A percentile compares a stretch with the other conserved stretches of the same genome.
These are phyloP conservation scores for Neofusicoccum cordaticola DNA, from an alignment of 2,329 filamentous ascomycete species.

Conservation along the genomic window DNA sequence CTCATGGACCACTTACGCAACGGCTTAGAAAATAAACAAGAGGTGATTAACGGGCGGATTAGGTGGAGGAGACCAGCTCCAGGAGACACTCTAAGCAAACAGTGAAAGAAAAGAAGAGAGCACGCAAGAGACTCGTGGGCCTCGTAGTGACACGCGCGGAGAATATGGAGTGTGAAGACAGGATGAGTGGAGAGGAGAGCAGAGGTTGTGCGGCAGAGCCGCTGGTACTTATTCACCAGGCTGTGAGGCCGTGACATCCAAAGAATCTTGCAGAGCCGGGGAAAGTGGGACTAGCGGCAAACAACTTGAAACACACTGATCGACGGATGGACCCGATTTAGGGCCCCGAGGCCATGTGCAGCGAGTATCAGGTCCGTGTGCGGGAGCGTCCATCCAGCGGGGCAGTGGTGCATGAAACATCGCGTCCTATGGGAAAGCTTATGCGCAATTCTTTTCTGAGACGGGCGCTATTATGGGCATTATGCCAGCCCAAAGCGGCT, in stretches of 20 bases:
- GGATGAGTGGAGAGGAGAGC: constrained; percentile 29
- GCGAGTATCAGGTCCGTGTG: constrained; percentile 15
- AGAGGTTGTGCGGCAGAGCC: constrained; percentile 36
- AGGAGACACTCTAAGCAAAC: constrained; percentile 31
- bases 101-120: constrained; percentile 16
- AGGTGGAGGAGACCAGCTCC: constrained; percentile 46
- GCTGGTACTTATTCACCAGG: constrained; percentile 35
- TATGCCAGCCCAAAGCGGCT: background rate
- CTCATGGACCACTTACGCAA: constrained; percentile 29
- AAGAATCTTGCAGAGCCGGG: constrained; percentile 18
- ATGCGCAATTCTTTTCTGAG: constrained; percentile 14
- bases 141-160: constrained; percentile 4
- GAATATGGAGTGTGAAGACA: constrained; percentile 19
- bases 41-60: constrained; percentile 39
- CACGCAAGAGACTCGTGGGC: constrained; percentile 34
- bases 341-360: constrained; percentile 15
- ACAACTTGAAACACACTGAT: constrained; percentile 37
- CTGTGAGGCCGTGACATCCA: constrained; percentile 28
- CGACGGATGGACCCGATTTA: constrained; percentile 12
- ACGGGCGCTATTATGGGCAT: constrained; percentile 15
- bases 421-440: background rate
- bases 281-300: constrained; percentile 30
- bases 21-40: constrained; percentile 22
- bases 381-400: constrained; percentile 6
- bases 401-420: constrained; percentile 9